These are phyloP conservation scores for Candida arabinofermentans DNA, from an alignment of 805 yeast genomes.

Conservation along the genomic window DNA sequence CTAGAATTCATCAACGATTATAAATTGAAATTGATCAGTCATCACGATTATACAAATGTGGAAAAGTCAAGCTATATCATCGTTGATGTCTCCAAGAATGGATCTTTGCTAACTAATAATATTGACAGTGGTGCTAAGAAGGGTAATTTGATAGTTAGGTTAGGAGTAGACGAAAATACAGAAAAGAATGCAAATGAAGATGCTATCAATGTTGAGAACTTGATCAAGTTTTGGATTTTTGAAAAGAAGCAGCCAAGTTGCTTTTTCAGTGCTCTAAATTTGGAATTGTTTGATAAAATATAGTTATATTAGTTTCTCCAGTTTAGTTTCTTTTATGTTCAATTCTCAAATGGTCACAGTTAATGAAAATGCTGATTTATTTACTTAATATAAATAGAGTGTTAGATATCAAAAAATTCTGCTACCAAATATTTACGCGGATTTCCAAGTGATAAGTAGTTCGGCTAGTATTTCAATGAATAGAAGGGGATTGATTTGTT, in stretches of 20 bases:
- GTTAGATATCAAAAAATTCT: too few relatives aligned
- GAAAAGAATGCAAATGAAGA: constrained; percentile 49
- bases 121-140: constrained; percentile 22
- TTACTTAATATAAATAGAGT: too few relatives aligned
- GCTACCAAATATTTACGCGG: too few relatives aligned
- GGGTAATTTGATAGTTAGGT: background rate
- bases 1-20: constrained; percentile 61
- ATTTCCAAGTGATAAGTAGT: too few relatives aligned
- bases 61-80: constrained; percentile 16
- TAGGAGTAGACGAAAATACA: constrained; percentile 46
- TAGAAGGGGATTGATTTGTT: too few relatives aligned
- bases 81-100: constrained; percentile 13
- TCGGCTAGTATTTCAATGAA: too few relatives aligned
- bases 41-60: constrained; percentile 34
- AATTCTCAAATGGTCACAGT: too few relatives aligned
- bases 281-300: constrained; percentile 58
- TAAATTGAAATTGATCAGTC: constrained; percentile 45
- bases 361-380: too few relatives aligned
- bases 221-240: constrained; percentile 62
- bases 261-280: constrained; percentile 68
- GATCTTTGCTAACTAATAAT: constrained; percentile 36
- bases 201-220: constrained; percentile 50
- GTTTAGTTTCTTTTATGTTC: too few relatives aligned
- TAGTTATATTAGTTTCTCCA: too few relatives aligned
- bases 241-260: constrained; percentile 72